Conservation (phyloP, 495 filamentous ascomycete genomes). For the Pseudevernia furfuracea region DNA sequence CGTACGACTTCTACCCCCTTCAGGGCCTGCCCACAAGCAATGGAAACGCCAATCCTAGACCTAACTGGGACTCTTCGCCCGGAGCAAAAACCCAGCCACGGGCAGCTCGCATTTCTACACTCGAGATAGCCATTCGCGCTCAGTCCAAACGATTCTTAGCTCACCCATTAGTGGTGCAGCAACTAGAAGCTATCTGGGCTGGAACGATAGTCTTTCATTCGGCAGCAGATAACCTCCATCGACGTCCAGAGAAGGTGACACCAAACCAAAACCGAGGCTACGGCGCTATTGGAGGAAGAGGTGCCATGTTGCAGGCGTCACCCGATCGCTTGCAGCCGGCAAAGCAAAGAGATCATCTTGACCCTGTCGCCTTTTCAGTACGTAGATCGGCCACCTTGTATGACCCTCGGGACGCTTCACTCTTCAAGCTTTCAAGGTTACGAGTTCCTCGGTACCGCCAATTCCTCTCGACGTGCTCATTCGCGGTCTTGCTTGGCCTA, state of each 20-base stretch:
- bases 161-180: constrained; percentile 82
- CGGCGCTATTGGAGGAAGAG: constrained; percentile 27
- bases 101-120: constrained; percentile 71
- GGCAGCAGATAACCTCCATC: constrained; percentile 72
- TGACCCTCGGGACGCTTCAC: constrained; percentile 77
- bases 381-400: constrained; percentile 79
- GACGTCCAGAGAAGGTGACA: constrained; percentile 33
- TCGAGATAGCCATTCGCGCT: constrained; percentile 86
- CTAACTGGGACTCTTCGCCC: constrained; percentile 32
- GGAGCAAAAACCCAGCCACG: constrained; percentile 37
- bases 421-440: constrained; percentile 82
- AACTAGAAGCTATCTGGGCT: constrained; percentile 92
- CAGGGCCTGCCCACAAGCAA: constrained; percentile 57
- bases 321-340: constrained; percentile 25
- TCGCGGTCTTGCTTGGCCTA: constrained; percentile 71
- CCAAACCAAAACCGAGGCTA: constrained; percentile 30
- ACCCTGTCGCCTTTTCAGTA: constrained; percentile 33
- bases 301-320: constrained; percentile 23
- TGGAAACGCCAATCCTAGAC: constrained; percentile 28
- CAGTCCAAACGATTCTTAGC: constrained; percentile 83
- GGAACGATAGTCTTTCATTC: constrained; percentile 90
- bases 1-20: constrained; percentile 88
- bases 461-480: constrained; percentile 75
- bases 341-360: constrained; percentile 29
- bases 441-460: constrained; percentile 86